Evolutionary conservation across 1,284 basidiomycete species (phyloP), one percentile per base, ranked within the genome.

Genomic region (Leccinum subatratum): DNA sequence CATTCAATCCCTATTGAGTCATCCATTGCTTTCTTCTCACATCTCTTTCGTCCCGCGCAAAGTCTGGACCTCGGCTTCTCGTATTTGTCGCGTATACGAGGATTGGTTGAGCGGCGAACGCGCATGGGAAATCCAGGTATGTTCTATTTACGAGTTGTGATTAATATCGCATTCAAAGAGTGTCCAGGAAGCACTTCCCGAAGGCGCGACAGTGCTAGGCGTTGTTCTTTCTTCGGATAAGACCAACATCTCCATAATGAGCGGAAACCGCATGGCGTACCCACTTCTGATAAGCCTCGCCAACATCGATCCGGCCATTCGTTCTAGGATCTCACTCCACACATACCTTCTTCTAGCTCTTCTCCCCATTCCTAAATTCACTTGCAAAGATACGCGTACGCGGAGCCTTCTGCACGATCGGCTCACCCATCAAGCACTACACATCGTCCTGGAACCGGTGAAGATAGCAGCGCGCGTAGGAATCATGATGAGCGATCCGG

Each of bases 101-200:
- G 42, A 45, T n/a, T 45, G 42, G 42, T 54, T 54, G 51, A 54
- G 51, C 20, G 20, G 51, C n/a, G 20, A 54, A 22, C 51, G 20
- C 51, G n/a, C 51, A 54, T 54, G 51, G 51, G 51, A 54, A 54
- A 54, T 54, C 51, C 51, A 54, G 51, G 51, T 54, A 54, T 22
- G 20, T 54, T 54, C 51, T n/a, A 54, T 54, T 22, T 54, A 54
- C 51, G 20, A 54, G 20, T 54, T 54, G 51, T 54, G 51, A 54
- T 54, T 54, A 12, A 20, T 12, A 54, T 54, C 51, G 18, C 11
- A 54, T 54, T 54, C 51, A 54, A 54, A 20, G 51, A 22, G n/a
- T 54, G 51, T 20, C 51, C 20, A 54, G 51, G 51, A 54, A 22
- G 18, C 20, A 54, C 51, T 54, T 54, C 51, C 51, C n/a, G 51